Evolutionary conservation across 1,284 basidiomycete species (phyloP).

Genomic region (Grifola frondosa): DNA sequence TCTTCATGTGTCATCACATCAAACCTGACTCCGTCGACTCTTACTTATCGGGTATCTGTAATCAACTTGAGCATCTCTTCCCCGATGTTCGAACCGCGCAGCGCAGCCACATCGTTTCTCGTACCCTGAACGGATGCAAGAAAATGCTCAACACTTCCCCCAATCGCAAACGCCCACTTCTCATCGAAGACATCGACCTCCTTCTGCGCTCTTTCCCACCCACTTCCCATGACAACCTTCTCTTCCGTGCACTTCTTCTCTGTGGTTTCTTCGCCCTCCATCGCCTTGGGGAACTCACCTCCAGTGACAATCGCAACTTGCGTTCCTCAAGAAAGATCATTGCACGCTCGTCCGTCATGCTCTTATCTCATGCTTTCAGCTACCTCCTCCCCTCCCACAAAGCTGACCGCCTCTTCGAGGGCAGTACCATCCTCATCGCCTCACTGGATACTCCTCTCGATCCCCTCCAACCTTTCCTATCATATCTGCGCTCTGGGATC

Average conservation of each 20-base stretch:
- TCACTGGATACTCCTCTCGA: neutral
- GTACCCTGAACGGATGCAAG: slow-evolving; percentile 34
- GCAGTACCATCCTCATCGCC: slow-evolving; percentile 1
- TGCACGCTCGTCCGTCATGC: slow-evolving; percentile 12
- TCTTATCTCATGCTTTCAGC: neutral
- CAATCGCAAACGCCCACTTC: slow-evolving; percentile 29
- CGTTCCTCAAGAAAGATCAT: slow-evolving; percentile 24
- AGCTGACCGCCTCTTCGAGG: slow-evolving; percentile 21
- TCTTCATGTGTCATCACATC: slow-evolving; percentile 42
- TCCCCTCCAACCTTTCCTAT: neutral
- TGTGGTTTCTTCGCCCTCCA: slow-evolving; percentile 33
- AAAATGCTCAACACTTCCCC: slow-evolving; percentile 14
- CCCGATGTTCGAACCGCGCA: slow-evolving; percentile 32
- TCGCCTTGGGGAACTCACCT: slow-evolving; percentile 32
- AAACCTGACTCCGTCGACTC: slow-evolving; percentile 34
- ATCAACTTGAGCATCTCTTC: slow-evolving; percentile 36
- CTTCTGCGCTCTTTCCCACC: no score
- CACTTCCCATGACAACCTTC: slow-evolving; percentile 32
- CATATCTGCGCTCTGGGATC: slow-evolving; percentile 20
- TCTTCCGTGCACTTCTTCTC: slow-evolving; percentile 29
- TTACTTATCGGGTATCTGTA: slow-evolving; percentile 44
- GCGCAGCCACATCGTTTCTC: slow-evolving; percentile 26
- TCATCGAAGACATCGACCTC: slow-evolving; percentile 21
- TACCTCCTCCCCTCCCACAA: slow-evolving; percentile 35
- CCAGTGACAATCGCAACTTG: slow-evolving; percentile 16